Conservation (phyloP, 768 basidiomycete genomes). For the Suillus decipiens region DNA sequence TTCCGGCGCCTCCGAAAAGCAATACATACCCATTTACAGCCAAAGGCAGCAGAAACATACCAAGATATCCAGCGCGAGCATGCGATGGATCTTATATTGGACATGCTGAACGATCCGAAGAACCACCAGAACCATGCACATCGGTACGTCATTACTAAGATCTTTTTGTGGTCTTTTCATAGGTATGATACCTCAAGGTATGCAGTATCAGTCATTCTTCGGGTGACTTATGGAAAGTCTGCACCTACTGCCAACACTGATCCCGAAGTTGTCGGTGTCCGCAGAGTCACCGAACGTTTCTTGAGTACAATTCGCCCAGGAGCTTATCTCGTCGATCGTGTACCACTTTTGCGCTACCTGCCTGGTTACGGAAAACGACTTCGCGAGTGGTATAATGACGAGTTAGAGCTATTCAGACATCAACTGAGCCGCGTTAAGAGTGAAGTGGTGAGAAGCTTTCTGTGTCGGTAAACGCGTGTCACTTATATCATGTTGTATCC, state of each 20-base stretch:
- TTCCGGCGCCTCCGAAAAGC: neutral
- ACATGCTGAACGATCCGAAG: too few species aligned
- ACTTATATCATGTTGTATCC: neutral
- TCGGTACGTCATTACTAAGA: conserved; percentile 15
- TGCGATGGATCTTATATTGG: neutral
- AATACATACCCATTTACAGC: neutral
- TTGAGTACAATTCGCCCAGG: neutral
- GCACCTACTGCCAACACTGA: neutral
- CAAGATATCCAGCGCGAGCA: neutral
- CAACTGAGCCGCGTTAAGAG: conserved; percentile 43
- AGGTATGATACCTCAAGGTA: conserved; percentile 17
- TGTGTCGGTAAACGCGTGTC: neutral
- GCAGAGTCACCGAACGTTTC: neutral
- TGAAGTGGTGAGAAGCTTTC: conserved; percentile 35
- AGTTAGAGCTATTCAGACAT: conserved; percentile 49
- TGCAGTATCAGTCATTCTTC: conserved; percentile 22
- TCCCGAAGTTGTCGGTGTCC: neutral
- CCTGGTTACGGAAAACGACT: conserved; percentile 60
- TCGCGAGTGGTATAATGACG: conserved; percentile 50
- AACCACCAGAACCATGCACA: conserved; percentile 10
- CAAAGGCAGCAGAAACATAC: neutral
- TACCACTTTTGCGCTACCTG: conserved; percentile 37
- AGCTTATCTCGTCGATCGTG: neutral
- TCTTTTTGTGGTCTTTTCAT: neutral
- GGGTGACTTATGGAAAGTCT: conserved; percentile 27